Percentiles rank a stretch among this genome's conserved stretches.
Conservation (phyloP, 148 eudicot species). For the Heliosperma pusillum region DNA sequence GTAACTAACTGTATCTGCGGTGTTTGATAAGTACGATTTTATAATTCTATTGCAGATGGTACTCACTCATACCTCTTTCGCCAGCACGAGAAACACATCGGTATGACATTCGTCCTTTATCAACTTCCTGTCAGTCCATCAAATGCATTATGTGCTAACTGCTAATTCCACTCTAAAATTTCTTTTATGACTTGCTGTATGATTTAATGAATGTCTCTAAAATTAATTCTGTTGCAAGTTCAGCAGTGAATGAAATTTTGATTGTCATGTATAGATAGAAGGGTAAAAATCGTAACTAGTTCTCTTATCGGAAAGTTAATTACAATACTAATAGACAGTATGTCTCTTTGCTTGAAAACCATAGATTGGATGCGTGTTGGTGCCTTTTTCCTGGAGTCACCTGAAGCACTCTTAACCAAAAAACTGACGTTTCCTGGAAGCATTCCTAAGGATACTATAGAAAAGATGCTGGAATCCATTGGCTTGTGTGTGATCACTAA, state of each 20-base stretch:
- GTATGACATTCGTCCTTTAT: conserved; percentile 27
- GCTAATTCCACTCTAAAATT: too few relatives aligned
- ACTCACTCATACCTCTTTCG: conserved; percentile 71
- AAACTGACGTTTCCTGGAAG: conserved; percentile 45
- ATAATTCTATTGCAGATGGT: conserved; percentile 57
- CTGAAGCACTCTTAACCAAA: conserved; percentile 67
- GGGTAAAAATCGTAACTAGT: background rate
- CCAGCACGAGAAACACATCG: conserved; percentile 87
- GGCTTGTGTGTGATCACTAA: conserved; percentile 64
- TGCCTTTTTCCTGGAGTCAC: conserved; percentile 64
- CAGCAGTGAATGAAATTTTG: background rate
- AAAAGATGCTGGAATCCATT: conserved; percentile 41
- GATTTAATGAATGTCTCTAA: too few relatives aligned
- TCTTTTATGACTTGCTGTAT: too few relatives aligned
- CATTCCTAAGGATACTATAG: conserved; percentile 30
- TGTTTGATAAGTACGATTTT: background rate
- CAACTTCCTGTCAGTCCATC: too few relatives aligned
- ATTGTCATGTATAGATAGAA: background rate
- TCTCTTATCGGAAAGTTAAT: background rate
- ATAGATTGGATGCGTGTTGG: conserved; percentile 92
- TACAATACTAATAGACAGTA: background rate
- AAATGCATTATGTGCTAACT: too few relatives aligned
- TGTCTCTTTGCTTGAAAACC: conserved; percentile 8
- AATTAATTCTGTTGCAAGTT: too few relatives aligned
- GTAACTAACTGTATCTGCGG: background rate